phyloP scores from a whole-genome alignment of 2,329 filamentous ascomycete genomes.

The Fusarium mangiferae region DNA sequence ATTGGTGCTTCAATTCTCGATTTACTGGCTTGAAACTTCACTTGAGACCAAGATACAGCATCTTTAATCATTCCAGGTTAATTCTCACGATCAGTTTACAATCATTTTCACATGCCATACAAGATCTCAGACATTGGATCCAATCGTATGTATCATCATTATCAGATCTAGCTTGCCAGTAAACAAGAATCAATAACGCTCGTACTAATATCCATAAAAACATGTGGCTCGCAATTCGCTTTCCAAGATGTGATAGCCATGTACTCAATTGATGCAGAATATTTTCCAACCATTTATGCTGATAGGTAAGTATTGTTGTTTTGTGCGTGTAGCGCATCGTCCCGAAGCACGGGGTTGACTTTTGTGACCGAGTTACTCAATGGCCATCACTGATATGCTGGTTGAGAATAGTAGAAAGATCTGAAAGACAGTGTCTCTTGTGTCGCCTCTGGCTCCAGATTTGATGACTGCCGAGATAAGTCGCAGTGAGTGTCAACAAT shows the following conservation, averaged over 20 bases:
- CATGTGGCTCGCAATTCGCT: not conserved
- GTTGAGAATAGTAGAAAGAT: not conserved
- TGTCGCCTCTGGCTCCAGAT: not conserved
- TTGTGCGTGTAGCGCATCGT: not conserved
- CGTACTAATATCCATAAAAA: not conserved
- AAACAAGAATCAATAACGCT: not conserved
- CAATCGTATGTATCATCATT: not conserved
- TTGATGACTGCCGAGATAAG: not conserved
- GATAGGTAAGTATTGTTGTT: not conserved
- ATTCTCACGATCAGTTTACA: no score
- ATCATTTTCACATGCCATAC: not conserved
- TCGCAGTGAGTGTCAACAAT: not conserved
- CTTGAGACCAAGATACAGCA: not conserved
- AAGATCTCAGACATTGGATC: fast-evolving
- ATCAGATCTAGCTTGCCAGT: no score
- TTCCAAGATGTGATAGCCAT: no score
- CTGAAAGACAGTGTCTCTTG: not conserved
- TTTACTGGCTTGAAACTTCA: fast-evolving
- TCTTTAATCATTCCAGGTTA: not conserved
- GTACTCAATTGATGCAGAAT: no score
- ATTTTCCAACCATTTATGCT: not conserved
- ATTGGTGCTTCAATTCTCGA: fast-evolving
- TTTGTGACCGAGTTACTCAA: not conserved
- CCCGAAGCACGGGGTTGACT: not conserved
- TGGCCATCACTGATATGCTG: not conserved